Conservation (phyloP, 164 flowering plant genomes). For the grape (Vitis vinifera) region ASM3070453v1 NC_081805.1:247001-247500, state of each 20-base stretch:
- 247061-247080: constrained; percentile 65
- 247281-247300: neutral
- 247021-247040: constrained; percentile 41
- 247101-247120: constrained; percentile 66
- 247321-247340: constrained; percentile 54
- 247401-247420: constrained; percentile 67
- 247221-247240: neutral
- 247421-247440: neutral
- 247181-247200: constrained; percentile 26
- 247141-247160: constrained; percentile 74
- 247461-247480: neutral
- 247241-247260: constrained; percentile 2
- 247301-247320: constrained; percentile 23
- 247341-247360: constrained; percentile 76
- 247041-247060: constrained; percentile 44
- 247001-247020: constrained; percentile 64
- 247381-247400: constrained; percentile 60
- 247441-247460: neutral
- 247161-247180: constrained; percentile 52
- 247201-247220: constrained; percentile 52
- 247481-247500: constrained; percentile 38
- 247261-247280: neutral
- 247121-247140: constrained; percentile 31
- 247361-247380: constrained; percentile 63
- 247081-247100: constrained; percentile 35